phyloP scores from a whole-genome alignment of 495 filamentous ascomycete genomes.

The Ramalina peruviana region DNA sequence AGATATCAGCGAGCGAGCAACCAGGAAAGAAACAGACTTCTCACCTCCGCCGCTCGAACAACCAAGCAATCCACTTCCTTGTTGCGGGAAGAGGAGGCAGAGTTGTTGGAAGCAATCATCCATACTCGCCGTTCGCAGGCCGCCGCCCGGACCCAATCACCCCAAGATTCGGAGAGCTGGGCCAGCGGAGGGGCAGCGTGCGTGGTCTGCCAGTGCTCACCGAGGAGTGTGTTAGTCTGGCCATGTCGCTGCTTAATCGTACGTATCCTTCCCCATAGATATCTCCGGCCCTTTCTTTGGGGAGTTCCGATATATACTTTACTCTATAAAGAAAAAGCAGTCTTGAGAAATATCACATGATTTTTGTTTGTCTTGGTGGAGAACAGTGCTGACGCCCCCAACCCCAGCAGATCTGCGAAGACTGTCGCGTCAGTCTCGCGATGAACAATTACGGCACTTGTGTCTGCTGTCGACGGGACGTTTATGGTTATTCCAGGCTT shows the following conservation, averaged over 20 bases:
- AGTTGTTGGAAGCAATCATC: slow-evolving; percentile 70
- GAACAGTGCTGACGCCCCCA: no score
- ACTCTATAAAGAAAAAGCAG: no score
- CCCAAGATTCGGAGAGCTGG: slow-evolving; percentile 34
- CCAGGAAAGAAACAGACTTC: slow-evolving; percentile 48
- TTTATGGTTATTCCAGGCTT: slow-evolving; percentile 73
- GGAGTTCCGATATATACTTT: no score
- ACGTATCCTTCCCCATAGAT: no score
- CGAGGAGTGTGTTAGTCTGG: slow-evolving; percentile 87
- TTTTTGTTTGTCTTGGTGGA: no score
- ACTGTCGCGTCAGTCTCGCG: slow-evolving; percentile 82
- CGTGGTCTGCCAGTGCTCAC: slow-evolving; percentile 81
- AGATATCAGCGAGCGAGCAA: slow-evolving; percentile 54
- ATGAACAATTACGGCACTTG: slow-evolving; percentile 96
- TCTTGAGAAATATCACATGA: no score
- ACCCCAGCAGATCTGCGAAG: slow-evolving; percentile 53
- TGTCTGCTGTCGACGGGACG: slow-evolving; percentile 79
- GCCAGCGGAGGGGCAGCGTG: slow-evolving; percentile 58
- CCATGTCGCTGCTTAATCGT: slow-evolving; percentile 79
- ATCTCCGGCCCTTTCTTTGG: no score
- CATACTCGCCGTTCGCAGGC: slow-evolving; percentile 40
- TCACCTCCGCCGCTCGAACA: slow-evolving; percentile 32
- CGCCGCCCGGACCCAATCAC: slow-evolving; percentile 13
- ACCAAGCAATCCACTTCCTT: not conserved
- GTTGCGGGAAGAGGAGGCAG: slow-evolving; percentile 74